These are phyloP conservation scores for Russula foetens DNA, from an alignment of 768 basidiomycete species.

Conservation along the genomic window DNA sequence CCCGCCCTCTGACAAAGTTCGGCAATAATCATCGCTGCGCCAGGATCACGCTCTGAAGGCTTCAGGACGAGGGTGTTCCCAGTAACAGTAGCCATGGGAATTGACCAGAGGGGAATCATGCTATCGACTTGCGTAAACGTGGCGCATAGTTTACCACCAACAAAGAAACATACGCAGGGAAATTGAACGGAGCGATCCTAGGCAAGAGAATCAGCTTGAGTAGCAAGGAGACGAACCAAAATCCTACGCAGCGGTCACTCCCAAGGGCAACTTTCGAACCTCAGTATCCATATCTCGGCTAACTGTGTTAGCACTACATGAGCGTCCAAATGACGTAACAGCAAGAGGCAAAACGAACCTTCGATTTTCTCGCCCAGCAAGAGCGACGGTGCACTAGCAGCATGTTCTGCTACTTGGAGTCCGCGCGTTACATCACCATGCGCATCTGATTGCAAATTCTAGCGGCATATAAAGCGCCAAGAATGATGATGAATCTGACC, in stretches of 20 bases:
- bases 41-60: constrained; percentile 94
- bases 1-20: constrained; percentile 88
- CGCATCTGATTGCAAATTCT: constrained; percentile 50
- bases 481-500: constrained; percentile 36
- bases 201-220: not conserved
- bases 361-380: constrained; percentile 91
- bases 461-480: not conserved
- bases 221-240: not conserved
- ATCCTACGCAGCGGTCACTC: constrained; percentile 65
- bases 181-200: constrained; percentile 83
- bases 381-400: constrained; percentile 72
- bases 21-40: constrained; percentile 96
- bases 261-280: constrained; percentile 73
- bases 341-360: constrained; percentile 39
- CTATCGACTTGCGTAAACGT: constrained; percentile 28
- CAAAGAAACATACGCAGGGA: constrained; percentile 58
- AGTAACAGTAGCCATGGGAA: constrained; percentile 79
- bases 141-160: not conserved
- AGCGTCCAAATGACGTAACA: not conserved
- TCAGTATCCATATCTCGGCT: constrained; percentile 97
- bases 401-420: constrained; percentile 79
- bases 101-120: constrained; percentile 97
- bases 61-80: constrained; percentile 95
- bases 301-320: constrained; percentile 35
- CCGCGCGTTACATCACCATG: constrained; percentile 93